Evolutionary conservation across 495 filamentous ascomycete species (phyloP), one percentile per base, ranked within the genome.

Genomic region (Hyaloscypha variabilis): DNA sequence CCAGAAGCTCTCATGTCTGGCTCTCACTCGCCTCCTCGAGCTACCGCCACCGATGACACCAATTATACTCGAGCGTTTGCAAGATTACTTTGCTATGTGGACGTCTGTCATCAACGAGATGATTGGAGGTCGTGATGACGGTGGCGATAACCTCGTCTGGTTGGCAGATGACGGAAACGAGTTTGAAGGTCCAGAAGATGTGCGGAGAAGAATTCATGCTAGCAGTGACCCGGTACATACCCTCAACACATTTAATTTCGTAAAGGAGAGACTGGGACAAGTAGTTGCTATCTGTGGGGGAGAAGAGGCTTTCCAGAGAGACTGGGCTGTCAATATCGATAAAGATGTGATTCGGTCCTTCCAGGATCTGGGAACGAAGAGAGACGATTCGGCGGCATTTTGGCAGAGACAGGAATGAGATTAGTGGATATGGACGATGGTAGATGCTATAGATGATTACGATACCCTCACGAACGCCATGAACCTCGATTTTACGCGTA

Each of bases 241-340:
- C 23, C 78, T 94, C 50, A 85, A 89, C 52, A 85, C 91, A 6
- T 87, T 86, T 29, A 79, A 83, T 10, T 96, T 91, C 73, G 81
- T 97, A 14, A 84, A 85, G 60, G 82, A 87, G 49, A 82, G 86
- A 34, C 71, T 98, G 59, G 77, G 83, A n/a, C 76, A 82, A 1
- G 78, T 90, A n/a, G 85, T 97, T 63, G 77, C 77, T 62, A 77
- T 81, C 5, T 84, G 81, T 64, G 94, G 94, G 4, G 93, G 94
- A 2, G 84, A 86, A 58, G 82, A 88, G 70, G 79, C 75, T 19
- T 97, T 97, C 75, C 82, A 89, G 75, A 82, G 85, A 52, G 83
- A 91, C 52, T 97, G 90, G 90, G 75, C 91, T n/a, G 82, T 82
- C n/a, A 92, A 96, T 79, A 92, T 97, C 36, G 95, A 98, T 77